Percentiles rank a stretch among this genome's conserved stretches.
Conservation (phyloP, 495 filamentous ascomycete species). For the Pseudoneurospora amorphoporcata region DNA sequence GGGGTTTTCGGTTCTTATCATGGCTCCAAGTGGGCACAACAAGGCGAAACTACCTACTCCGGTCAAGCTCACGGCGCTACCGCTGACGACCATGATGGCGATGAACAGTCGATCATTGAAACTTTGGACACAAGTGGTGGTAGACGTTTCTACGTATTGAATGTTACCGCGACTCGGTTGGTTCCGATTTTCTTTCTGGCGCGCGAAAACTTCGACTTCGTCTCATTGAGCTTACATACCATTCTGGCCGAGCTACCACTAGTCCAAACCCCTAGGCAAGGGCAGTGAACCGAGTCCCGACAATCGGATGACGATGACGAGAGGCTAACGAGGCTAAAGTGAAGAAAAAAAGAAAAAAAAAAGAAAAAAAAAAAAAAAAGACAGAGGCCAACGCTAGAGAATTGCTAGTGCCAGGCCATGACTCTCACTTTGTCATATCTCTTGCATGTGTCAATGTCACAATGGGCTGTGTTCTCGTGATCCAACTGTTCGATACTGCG, state of each 20-base stretch:
- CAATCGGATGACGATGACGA: not conserved
- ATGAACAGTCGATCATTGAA: not conserved
- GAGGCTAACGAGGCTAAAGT: not conserved
- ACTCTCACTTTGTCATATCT: not conserved
- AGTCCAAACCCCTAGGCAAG: not conserved
- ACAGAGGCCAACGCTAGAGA: not conserved
- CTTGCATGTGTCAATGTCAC: not conserved
- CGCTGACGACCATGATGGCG: not conserved
- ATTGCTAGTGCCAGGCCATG: not conserved
- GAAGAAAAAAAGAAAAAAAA: not conserved
- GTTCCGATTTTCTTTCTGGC: not conserved
- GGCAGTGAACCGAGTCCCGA: not conserved
- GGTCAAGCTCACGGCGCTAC: not conserved
- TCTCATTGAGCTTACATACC: not conserved
- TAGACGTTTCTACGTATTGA: not conserved
- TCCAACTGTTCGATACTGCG: not conserved
- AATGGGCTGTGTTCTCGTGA: not conserved
- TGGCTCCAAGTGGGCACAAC: not conserved
- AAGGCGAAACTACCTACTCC: not conserved
- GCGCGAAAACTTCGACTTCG: not conserved
- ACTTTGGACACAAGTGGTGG: not conserved
- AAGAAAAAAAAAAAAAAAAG: not conserved
- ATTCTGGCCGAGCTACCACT: not conserved
- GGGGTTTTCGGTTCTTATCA: not conserved
- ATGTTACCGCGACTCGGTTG: not conserved